Evolutionary conservation across 2,329 filamentous ascomycete genomes (phyloP).

Genomic region (Aspergillus japonicus): DNA sequence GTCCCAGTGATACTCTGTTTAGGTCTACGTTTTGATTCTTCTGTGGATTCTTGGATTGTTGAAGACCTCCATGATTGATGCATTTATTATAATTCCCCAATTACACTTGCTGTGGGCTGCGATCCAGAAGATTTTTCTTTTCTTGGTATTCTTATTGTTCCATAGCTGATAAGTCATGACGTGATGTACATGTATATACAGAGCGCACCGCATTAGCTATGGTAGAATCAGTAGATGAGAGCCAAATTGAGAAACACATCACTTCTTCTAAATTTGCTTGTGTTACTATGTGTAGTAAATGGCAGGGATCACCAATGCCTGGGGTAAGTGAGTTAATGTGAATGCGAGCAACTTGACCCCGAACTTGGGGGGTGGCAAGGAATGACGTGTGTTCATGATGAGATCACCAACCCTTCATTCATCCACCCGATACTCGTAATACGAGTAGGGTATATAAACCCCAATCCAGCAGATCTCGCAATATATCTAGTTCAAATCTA

Average conservation of each 20-base stretch:
- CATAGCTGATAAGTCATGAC: not conserved
- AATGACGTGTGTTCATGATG: slow-evolving; percentile 7
- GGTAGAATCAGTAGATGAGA: not conserved
- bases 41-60: not conserved
- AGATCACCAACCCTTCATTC: slow-evolving; percentile 1
- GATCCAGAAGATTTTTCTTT: not conserved
- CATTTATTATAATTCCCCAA: slow-evolving; percentile 3
- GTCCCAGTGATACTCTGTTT: slow-evolving; percentile 15
- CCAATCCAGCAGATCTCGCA: not conserved
- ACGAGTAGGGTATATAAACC: not conserved
- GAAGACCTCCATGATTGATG: not conserved
- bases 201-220: not conserved
- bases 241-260: not conserved
- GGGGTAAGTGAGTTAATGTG: too few relatives aligned
- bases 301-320: too few relatives aligned
- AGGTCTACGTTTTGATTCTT: not conserved
- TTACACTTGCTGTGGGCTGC: not conserved
- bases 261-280: not conserved
- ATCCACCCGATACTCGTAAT: not conserved
- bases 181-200: not conserved
- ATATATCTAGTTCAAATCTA: too few relatives aligned
- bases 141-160: not conserved
- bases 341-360: not conserved
- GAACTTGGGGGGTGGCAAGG: not conserved
- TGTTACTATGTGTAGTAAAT: not conserved